Conservation (phyloP, 73 alveolate species). For the Effrenium voratum region DNA sequence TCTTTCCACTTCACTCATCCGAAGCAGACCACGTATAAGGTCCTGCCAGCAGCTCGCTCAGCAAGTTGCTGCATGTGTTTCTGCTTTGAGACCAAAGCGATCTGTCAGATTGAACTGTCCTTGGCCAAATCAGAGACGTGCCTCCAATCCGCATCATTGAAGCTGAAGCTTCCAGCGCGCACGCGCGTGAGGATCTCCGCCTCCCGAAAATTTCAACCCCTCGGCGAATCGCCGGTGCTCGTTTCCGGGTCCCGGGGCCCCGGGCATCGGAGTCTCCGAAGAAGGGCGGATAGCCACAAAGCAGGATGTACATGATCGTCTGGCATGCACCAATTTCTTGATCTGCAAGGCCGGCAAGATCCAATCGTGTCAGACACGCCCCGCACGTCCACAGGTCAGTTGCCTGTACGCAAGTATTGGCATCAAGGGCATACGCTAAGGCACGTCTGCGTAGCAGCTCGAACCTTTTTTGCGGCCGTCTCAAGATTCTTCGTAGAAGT, state of each 20-base stretch:
- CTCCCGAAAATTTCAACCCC: neutral
- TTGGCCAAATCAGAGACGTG: constrained; percentile 80
- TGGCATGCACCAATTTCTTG: neutral
- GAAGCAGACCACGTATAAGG: constrained; percentile 76
- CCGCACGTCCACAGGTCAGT: constrained; percentile 89
- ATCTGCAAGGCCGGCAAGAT: neutral
- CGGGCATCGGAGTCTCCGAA: constrained; percentile 72
- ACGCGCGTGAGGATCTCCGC: constrained; percentile 89
- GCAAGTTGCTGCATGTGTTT: neutral
- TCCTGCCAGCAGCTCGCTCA: constrained; percentile 25
- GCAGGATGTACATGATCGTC: constrained; percentile 75
- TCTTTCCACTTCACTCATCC: constrained; percentile 81
- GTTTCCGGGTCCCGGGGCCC: constrained; percentile 25
- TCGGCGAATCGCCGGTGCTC: neutral
- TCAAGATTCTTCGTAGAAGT: constrained; percentile 26
- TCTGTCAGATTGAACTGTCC: neutral
- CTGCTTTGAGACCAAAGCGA: neutral
- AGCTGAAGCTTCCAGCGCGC: constrained; percentile 75
- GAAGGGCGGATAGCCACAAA: constrained; percentile 87
- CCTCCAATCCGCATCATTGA: constrained; percentile 91
- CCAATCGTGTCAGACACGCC: constrained; percentile 21
- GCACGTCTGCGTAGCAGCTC: neutral
- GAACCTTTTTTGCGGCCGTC: neutral
- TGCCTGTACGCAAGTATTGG: neutral
- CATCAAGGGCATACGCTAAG: neutral